Base-by-base conservation (phyloP, 306 rosid genomes). In the Glycine latifolia region DNA sequence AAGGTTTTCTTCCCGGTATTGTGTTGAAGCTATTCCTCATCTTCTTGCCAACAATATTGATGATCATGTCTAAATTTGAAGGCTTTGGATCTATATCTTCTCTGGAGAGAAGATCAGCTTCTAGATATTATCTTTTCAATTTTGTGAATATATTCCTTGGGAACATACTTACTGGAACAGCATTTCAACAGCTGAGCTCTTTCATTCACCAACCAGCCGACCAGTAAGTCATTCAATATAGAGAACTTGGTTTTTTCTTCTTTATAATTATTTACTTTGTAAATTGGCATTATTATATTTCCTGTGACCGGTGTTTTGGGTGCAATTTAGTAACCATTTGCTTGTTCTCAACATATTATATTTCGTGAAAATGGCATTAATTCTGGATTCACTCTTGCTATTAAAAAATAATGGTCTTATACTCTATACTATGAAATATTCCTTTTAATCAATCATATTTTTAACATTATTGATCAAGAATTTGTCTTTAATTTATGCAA, bases 41-140 rank as follows among this genome's bases (percentile, higher is more conserved):
- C 70, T 89, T 94, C 67, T 81, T 94, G 85, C 97, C 98, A n/a
- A 10, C 90, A 6, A 91, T 91, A 83, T 86, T 94, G 90, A 94
- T 94, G 97, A 88, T 91, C 7, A 94, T 94, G 98, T 86, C 98
- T 2, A 94, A 91, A 78, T 89, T 91, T 79, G 98, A 94, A 89
- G 98, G 97, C 44, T 89, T 81, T 81, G 47, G 12, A 53, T 91
- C 95, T 60, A 14, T 63, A 16, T 94, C 98, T 55, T 84, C 95
- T 67, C 89, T 94, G 37, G 98, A 94, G 73, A 86, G 97, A 82
- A 89, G 90, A 87, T 86, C 95, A 7, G 98, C 98, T 48, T 88
- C 95, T 69, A 86, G 90, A 86, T 86, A 87, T 80, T 91, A 90
- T 78, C 77, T 94, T 70, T 94, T 94, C 89, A 84, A 43, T 85